Evolutionary conservation across 331 rosid species (phyloP), one percentile per base, ranked within the genome.

Genomic region (Quercus phellos): DNA sequence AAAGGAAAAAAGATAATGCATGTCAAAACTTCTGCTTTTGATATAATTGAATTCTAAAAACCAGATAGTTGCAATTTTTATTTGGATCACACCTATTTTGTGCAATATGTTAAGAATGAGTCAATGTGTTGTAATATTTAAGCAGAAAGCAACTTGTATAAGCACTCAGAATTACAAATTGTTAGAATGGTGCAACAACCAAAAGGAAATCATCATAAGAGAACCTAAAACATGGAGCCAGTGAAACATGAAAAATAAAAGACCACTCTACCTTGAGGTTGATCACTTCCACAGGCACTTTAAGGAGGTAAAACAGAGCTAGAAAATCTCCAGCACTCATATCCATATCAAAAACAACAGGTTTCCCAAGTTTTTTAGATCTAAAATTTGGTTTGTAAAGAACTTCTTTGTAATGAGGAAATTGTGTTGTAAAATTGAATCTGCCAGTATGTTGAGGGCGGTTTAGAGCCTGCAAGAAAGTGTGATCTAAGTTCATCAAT

Each of bases 311-410:
- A 72, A 90, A 87, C 70, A 95, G 82, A 68, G 98, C 90, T 46
- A 91, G 93, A 80, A 95, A 92, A 64, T 95, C 99, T 79, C 99
- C 99, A 34, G 89, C 88, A 75, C 99, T 95, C 99, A 95, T 95
- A 85, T 95, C 99, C 97, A 91, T 91, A 83, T 95, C 98, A 75
- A 95, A 91, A 60, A 95, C 87, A 77, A 92, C 80, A 76, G 93
- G 85, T 80, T 86, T 92, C 12, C 99, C 98, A 22, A 85, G 71
- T 81, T 29, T 80, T 75, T n/a, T 87, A 26, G 83, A 79, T 56
- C 70, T n/a, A 76, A 91, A 83, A 78, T 85, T 71, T 85, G 96
- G 98, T 78, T 10, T 85, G 76, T 87, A 87, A 18, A 82, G 58
- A 51, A 82, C 87, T 88, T 93, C 81, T 85, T 73, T 73, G 86